phyloP scores from a whole-genome alignment of 78 protist genomes.

The Paratrimastix pyriformis region DNA sequence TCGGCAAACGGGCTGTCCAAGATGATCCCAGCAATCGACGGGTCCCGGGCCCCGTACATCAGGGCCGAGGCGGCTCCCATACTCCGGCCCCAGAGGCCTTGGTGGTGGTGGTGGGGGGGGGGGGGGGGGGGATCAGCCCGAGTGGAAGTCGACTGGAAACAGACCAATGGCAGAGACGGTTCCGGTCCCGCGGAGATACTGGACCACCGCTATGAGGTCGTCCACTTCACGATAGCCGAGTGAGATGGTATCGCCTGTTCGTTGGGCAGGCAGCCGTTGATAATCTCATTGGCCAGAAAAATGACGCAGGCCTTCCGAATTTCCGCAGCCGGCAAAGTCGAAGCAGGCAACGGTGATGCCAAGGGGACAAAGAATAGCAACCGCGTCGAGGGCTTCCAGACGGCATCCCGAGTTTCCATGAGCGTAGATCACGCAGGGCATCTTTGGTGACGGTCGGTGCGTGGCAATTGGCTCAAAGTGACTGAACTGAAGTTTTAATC shows the following conservation, averaged over 20 bases:
- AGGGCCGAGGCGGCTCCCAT: conserved; percentile 42
- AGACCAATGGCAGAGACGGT: conserved; percentile 23
- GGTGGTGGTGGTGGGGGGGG: too few species aligned
- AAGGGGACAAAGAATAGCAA: not conserved
- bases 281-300: too few species aligned
- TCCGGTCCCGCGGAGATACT: conserved; percentile 10
- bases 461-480: conserved; percentile 26
- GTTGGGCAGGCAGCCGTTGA: too few species aligned
- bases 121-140: too few species aligned
- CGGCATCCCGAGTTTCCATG: conserved; percentile 47
- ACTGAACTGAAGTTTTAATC: too few species aligned
- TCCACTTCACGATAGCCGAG: conserved; percentile 37
- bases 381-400: conserved; percentile 11
- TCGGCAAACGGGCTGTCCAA: conserved; percentile 31
- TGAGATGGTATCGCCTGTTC: conserved; percentile 24
- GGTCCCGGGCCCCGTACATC: conserved; percentile 24
- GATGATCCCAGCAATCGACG: conserved; percentile 18
- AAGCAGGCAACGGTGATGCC: conserved; percentile 15
- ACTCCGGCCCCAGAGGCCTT: conserved; percentile 43
- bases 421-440: conserved; percentile 33
- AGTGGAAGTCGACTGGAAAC: too few species aligned
- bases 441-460: conserved; percentile 9
- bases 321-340: conserved; percentile 31
- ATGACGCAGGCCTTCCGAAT: too few species aligned
- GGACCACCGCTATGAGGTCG: conserved; percentile 16